Percentiles rank a stretch among this genome's conserved stretches.
These are phyloP conservation scores for Crithidia acanthocephali DNA, from an alignment of 208 protist genomes.

Conservation along the genomic window DNA sequence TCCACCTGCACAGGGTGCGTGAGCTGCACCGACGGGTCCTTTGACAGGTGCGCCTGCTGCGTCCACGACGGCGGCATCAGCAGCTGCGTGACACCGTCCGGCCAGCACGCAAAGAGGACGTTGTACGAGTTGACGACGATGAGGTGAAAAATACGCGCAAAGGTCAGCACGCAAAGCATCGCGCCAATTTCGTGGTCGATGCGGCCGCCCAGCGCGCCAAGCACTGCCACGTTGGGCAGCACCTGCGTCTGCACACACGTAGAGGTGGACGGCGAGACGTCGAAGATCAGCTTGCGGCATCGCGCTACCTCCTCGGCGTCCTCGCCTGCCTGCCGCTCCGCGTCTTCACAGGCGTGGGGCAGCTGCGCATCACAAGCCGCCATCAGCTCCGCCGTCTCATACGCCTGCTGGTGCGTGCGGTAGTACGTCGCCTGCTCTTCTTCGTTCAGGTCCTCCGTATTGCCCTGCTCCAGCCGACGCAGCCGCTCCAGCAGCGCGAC, in stretches of 20 bases:
- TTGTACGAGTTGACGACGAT: slow-evolving; percentile 54
- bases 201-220: slow-evolving; percentile 77
- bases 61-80: slow-evolving; percentile 17
- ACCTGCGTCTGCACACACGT: slow-evolving; percentile 25
- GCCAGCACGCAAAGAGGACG: slow-evolving; percentile 74
- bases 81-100: slow-evolving; percentile 65
- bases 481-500: slow-evolving; percentile 52
- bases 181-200: slow-evolving; percentile 78
- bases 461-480: slow-evolving; percentile 19
- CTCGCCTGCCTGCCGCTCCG: slow-evolving; percentile 11
- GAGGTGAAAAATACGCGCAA: slow-evolving; percentile 38
- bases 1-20: slow-evolving; percentile 12
- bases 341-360: neutral
- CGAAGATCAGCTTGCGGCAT: slow-evolving; percentile 10
- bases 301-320: slow-evolving; percentile 17
- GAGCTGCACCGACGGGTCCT: slow-evolving; percentile 1
- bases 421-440: slow-evolving; percentile 11
- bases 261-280: slow-evolving; percentile 4
- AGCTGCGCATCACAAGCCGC: slow-evolving; percentile 5
- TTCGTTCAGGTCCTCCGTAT: neutral
- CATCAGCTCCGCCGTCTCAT: slow-evolving; percentile 10
- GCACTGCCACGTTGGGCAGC: slow-evolving; percentile 60
- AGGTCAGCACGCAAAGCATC: slow-evolving; percentile 38
- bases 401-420: neutral
- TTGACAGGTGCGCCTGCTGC: slow-evolving; percentile 1